Conservation (phyloP, 1,284 basidiomycete species). For the Mycena sp. region DNA sequence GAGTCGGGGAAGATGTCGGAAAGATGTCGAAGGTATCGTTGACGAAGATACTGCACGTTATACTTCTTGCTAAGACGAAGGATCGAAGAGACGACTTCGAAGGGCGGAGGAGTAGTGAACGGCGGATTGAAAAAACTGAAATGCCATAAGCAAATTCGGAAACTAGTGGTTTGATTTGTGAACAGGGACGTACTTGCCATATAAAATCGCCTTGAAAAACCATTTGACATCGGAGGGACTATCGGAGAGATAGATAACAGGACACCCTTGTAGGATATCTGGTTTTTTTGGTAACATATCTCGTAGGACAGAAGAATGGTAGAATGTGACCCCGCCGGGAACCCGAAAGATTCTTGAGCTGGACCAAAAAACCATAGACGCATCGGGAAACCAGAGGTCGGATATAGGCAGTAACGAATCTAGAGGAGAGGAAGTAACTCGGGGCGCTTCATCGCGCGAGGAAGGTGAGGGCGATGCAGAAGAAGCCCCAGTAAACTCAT, state of each 20-base stretch:
- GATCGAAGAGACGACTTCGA: constrained; percentile 12
- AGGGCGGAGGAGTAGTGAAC: not conserved
- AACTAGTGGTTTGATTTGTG: too few relatives aligned
- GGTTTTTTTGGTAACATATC: constrained; percentile 25
- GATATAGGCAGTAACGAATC: not conserved
- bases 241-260: constrained; percentile 18
- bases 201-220: constrained; percentile 24
- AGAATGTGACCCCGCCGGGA: constrained; percentile 17
- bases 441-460: too few relatives aligned
- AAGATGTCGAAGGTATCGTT: constrained; percentile 16
- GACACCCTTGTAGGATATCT: constrained; percentile 15
- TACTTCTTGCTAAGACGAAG: constrained; percentile 27
- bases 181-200: constrained; percentile 21
- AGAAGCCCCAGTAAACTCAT: too few relatives aligned
- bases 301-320: constrained; percentile 21
- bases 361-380: constrained; percentile 25
- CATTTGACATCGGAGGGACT: constrained; percentile 10
- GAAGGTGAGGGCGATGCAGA: not conserved
- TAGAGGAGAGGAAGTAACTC: too few relatives aligned
- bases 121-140: constrained; percentile 25
- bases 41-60: constrained; percentile 24
- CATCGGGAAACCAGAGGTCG: constrained; percentile 25
- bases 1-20: constrained; percentile 24
- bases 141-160: too few relatives aligned
- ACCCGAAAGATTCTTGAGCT: constrained; percentile 20